phyloP scores from a whole-genome alignment of 2,329 filamentous ascomycete genomes.

The Epichloe sylvatica region DNA sequence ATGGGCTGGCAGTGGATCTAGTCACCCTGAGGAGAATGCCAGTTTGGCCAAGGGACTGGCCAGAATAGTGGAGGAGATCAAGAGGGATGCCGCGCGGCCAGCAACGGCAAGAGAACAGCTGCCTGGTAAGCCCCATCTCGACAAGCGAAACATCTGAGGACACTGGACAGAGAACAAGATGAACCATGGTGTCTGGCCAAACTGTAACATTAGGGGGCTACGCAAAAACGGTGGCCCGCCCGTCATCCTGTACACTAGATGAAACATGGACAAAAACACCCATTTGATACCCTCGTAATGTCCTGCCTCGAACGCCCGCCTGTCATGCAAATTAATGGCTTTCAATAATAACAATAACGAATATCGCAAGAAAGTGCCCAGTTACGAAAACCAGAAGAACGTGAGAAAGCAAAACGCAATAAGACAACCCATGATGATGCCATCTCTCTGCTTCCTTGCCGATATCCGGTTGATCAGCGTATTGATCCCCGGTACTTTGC shows the following conservation, averaged over 20 bases:
- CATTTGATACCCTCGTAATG: conserved; percentile 22
- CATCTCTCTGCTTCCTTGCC: conserved; percentile 86
- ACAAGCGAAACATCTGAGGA: conserved; percentile 11
- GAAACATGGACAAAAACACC: conserved; percentile 1
- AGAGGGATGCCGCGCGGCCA: conserved; percentile 21
- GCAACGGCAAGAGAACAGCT: conserved; percentile 21
- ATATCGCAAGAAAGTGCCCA: not conserved
- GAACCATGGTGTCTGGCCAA: not conserved
- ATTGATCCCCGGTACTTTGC: conserved; percentile 87
- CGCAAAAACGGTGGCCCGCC: not conserved
- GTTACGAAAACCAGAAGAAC: conserved; percentile 61
- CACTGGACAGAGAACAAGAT: not conserved
- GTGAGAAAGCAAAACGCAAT: conserved; percentile 85
- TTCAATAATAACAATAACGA: not conserved
- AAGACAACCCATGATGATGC: conserved; percentile 81
- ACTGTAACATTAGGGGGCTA: not conserved
- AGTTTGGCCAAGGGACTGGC: conserved; percentile 51
- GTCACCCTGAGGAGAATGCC: conserved; percentile 51
- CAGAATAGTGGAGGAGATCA: conserved; percentile 47
- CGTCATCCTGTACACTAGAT: conserved; percentile 16
- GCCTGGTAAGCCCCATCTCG: conserved; percentile 18
- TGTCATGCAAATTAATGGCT: conserved; percentile 9
- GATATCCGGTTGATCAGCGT: conserved; percentile 84
- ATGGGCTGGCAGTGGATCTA: conserved; percentile 75
- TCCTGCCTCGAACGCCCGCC: conserved; percentile 18